Evolutionary conservation across 306 rosid genomes (phyloP), one percentile per base, ranked within the genome.

Genomic region (Glycine soja): DNA sequence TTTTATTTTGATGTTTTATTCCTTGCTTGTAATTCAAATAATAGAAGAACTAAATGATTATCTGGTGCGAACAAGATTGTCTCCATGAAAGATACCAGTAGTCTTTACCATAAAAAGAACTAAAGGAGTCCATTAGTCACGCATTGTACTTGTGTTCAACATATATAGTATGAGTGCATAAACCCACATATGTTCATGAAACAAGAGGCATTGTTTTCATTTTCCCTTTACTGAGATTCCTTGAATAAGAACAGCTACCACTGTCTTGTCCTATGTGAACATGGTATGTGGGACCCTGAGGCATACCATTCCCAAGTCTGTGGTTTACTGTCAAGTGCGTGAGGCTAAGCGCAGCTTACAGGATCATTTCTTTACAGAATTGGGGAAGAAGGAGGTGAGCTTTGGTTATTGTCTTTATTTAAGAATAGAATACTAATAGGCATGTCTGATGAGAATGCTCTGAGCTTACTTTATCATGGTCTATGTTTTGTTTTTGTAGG

Each of bases 311-410:
- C 99, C 99, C 1, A 96, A 96, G 87, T 96, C 98, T 1, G 76
- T 92, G 42, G 99, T 93, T 52, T 92, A 92, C 83, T 96, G 99
- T 71, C 99, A 96, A 90, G 98, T 93, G 76, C 97, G 97, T 8
- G 99, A 96, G 83, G 94, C 98, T 10, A 96, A 96, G 85, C 89
- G 98, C 69, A 88, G 92, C 85, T 92, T 96, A 24, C 92, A 93
- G 34, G 99, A 92, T 76, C 92, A 90, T 80, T 96, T 96, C 92
- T 96, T 92, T 75, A 76, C 93, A 0, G 99, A 96, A 5, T 65
- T 96, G 87, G 99, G 98, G 3, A 92, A 88, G 87, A 78, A 87
- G 70, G 99, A 93, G 89, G 99, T 96, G 53, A 79, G 86, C 0
- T 66, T 40, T 47, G 65, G 88, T 97, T 65, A 88, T 91, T 84